A percentile compares a stretch with the other conserved stretches of the same genome.
Conservation (phyloP, 768 basidiomycete genomes). For the Hirschioporus abietinus region DNA sequence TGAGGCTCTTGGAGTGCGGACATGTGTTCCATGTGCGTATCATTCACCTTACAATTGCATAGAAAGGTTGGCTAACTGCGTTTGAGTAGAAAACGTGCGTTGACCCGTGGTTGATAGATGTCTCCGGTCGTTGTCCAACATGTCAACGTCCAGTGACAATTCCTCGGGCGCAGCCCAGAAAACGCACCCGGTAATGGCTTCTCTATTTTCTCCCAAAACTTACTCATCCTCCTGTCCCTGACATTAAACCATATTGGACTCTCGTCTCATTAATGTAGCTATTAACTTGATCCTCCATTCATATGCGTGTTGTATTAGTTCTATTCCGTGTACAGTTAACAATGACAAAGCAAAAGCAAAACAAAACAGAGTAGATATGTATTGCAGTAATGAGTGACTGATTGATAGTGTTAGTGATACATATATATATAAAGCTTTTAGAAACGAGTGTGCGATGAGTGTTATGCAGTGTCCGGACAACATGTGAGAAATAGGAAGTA, state of each 20-base stretch:
- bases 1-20: conserved; percentile 71
- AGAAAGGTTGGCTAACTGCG: conserved; percentile 12
- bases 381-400: not conserved
- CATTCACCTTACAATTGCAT: conserved; percentile 3
- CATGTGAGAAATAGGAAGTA: not conserved
- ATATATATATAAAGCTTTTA: not conserved
- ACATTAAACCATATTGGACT: not conserved
- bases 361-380: not conserved
- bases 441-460: not conserved
- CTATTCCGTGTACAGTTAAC: not conserved
- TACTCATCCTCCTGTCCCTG: not conserved
- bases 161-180: conserved; percentile 11
- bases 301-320: not conserved
- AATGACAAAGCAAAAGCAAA: not conserved
- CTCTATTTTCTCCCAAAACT: not conserved
- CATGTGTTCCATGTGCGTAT: conserved; percentile 82
- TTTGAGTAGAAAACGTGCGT: conserved; percentile 69
- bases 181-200: not conserved
- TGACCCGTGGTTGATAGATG: conserved; percentile 83
- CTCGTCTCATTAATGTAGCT: not conserved
- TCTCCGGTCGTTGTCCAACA: conserved; percentile 83
- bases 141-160: conserved; percentile 74
- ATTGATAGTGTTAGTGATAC: not conserved
- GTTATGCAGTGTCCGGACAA: not conserved
- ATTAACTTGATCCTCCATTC: not conserved